These are phyloP conservation scores for Oryza glaberrima DNA, from an alignment of 176 grass and related monocot genomes.

Conservation along the genomic window DNA sequence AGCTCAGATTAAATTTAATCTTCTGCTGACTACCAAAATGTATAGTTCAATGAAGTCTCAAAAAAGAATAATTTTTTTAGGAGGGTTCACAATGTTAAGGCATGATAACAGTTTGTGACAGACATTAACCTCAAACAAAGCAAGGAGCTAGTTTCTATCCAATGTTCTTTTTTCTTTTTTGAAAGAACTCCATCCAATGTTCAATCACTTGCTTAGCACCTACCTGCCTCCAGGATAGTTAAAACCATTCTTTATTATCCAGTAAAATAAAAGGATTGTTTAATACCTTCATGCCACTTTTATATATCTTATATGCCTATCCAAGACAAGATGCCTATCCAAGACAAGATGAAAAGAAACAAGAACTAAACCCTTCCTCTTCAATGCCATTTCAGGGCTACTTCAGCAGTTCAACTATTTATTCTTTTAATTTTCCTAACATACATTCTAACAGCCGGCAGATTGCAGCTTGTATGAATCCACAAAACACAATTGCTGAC, in stretches of 20 bases:
- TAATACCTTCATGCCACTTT: background rate
- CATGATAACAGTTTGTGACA: constrained; percentile 11
- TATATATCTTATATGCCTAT: background rate
- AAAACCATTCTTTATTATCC: background rate
- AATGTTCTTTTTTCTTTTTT: too few species aligned
- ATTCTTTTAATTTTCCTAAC: background rate
- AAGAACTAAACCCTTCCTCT: background rate
- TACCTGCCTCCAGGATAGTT: background rate
- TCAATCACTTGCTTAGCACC: background rate
- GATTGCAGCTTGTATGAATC: background rate
- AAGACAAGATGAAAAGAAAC: background rate
- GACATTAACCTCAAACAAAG: background rate
- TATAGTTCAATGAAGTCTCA: background rate
- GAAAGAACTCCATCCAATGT: too few species aligned
- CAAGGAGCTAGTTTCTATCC: background rate
- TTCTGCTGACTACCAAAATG: background rate
- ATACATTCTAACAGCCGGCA: background rate
- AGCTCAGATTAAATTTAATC: background rate
- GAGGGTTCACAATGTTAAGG: background rate
- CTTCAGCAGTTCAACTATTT: background rate
- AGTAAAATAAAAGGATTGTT: background rate
- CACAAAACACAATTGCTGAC: background rate
- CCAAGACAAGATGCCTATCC: background rate
- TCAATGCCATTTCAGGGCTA: background rate
- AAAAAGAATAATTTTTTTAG: background rate